These are phyloP conservation scores for Hyaloraphidium curvatum DNA, from an alignment of 192 early-diverging fungal species.

Conservation along the genomic window DNA sequence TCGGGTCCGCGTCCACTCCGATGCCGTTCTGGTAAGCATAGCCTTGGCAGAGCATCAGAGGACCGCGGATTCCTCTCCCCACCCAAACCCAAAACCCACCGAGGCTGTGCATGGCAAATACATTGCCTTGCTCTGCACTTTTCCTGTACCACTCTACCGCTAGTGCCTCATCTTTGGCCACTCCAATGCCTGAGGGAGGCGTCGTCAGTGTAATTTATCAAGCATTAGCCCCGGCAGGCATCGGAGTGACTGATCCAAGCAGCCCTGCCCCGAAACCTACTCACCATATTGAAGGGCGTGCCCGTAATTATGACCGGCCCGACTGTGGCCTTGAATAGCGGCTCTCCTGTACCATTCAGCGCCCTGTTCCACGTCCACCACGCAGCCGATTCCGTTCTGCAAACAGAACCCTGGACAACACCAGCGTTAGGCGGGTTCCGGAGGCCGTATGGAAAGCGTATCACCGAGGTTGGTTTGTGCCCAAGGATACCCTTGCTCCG, in stretches of 20 bases:
- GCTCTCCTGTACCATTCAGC: neutral
- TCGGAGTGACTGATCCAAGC: too few species aligned
- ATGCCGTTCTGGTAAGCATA: constrained; percentile 1
- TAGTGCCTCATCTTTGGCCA: neutral
- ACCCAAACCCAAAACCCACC: too few species aligned
- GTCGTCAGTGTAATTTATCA: too few species aligned
- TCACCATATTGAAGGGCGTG: neutral
- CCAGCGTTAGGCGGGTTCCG: neutral
- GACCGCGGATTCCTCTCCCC: too few species aligned
- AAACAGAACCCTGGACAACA: neutral
- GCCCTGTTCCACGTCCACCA: neutral
- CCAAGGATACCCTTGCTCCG: neutral
- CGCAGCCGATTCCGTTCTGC: neutral
- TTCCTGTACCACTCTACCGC: neutral
- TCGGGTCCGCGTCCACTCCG: neutral
- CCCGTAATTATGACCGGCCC: neutral
- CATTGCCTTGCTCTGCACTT: neutral
- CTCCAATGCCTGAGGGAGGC: too few species aligned
- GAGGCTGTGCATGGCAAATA: neutral
- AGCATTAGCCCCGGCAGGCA: too few species aligned
- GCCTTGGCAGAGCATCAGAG: too few species aligned
- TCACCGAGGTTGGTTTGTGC: neutral
- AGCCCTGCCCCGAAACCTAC: too few species aligned
- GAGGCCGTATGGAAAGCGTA: neutral
- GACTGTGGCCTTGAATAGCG: neutral